phyloP scores from a whole-genome alignment of 2,329 filamentous ascomycete genomes.

The Diplodia sapinea region DNA sequence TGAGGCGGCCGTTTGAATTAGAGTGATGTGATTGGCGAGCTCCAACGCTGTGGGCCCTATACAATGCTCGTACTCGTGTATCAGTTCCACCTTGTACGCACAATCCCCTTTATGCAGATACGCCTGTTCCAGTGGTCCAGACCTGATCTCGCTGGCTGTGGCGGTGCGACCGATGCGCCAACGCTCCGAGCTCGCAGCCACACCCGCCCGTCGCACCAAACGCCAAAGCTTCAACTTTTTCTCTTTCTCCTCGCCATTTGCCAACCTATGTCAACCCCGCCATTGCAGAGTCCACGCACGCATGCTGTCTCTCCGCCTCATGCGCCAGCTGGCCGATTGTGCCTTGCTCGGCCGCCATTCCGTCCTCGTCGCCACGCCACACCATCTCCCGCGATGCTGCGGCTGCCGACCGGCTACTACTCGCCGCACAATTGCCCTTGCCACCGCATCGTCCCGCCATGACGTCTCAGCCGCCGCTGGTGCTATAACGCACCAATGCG shows the following conservation, averaged over 20 bases:
- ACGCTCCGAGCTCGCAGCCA: conserved; percentile 27
- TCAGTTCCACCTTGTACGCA: no score
- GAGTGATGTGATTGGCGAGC: background rate
- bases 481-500: conserved; percentile 11
- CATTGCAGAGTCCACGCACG: background rate
- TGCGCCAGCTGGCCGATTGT: conserved; percentile 46
- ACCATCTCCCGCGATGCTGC: conserved; percentile 18
- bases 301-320: conserved; percentile 48
- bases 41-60: background rate
- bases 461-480: background rate
- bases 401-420: background rate
- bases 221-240: conserved; percentile 6
- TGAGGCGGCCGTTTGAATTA: background rate
- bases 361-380: background rate
- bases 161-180: conserved; percentile 18
- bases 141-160: conserved; percentile 1
- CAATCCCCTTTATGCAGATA: background rate
- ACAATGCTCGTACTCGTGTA: background rate
- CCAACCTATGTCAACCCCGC: background rate
- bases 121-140: no score
- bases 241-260: no score
- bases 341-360: conserved; percentile 37
- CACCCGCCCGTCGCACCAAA: background rate
- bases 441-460: background rate
- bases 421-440: background rate